Conservation (phyloP, 2,329 filamentous ascomycete genomes). For the Trichophyton equinum region DNA sequence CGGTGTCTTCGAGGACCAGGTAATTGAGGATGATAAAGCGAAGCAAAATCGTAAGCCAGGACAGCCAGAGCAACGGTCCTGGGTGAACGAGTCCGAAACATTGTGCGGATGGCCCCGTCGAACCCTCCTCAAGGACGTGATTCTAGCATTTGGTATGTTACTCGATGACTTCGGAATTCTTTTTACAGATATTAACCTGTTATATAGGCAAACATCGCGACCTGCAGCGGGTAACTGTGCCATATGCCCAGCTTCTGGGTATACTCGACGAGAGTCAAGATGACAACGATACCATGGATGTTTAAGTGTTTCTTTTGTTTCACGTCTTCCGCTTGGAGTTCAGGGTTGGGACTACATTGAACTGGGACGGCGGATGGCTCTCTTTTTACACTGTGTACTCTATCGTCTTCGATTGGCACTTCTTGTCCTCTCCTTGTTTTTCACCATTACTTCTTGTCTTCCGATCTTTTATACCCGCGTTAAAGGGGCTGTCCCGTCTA, state of each 20-base stretch:
- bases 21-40: constrained; percentile 34
- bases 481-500: no score
- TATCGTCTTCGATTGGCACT: not conserved
- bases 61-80: constrained; percentile 38
- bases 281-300: constrained; percentile 11
- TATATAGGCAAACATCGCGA: constrained; percentile 79
- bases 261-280: constrained; percentile 28
- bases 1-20: constrained; percentile 47
- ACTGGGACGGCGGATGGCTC: not conserved
- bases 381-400: not conserved
- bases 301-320: not conserved
- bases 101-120: constrained; percentile 85
- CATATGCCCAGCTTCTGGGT: constrained; percentile 75
- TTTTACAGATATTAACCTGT: constrained; percentile 23
- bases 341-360: not conserved
- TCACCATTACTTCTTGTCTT: not conserved
- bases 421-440: not conserved
- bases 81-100: constrained; percentile 54
- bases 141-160: constrained; percentile 75
- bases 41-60: constrained; percentile 1
- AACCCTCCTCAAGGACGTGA: constrained; percentile 77
- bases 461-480: not conserved
- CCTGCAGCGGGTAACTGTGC: constrained; percentile 84
- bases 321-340: not conserved
- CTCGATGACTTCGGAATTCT: constrained; percentile 7